Evolutionary conservation across 306 rosid species (phyloP).

Genomic region (Medicago arabica): DNA sequence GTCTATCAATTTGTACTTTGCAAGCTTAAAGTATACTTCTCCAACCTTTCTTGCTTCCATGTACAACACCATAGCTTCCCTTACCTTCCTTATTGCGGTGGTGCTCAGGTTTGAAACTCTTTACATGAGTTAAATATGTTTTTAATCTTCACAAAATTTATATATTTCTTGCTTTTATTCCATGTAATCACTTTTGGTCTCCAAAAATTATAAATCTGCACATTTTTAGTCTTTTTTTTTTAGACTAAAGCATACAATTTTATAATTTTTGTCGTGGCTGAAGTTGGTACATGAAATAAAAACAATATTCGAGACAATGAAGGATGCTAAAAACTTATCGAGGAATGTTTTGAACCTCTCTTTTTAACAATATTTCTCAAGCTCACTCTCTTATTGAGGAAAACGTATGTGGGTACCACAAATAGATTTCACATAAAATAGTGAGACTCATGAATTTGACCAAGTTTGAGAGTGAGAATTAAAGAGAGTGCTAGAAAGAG

Average conservation of each 20-base stretch:
- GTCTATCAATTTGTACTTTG: slow-evolving; percentile 72
- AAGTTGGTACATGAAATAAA: background rate
- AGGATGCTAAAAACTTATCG: too few species aligned
- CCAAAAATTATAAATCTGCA: background rate
- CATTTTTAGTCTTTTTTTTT: too few species aligned
- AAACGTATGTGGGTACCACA: too few species aligned
- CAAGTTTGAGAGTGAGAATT: too few species aligned
- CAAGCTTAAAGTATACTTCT: slow-evolving; percentile 78
- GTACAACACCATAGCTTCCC: slow-evolving; percentile 71
- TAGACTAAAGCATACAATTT: background rate
- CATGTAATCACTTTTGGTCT: background rate
- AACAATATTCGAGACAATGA: background rate
- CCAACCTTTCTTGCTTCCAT: slow-evolving; percentile 77
- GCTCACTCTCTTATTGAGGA: too few species aligned
- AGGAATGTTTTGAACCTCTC: too few species aligned
- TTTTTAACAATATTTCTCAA: too few species aligned
- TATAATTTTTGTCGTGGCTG: background rate
- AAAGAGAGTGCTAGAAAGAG: too few species aligned
- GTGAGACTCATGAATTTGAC: too few species aligned
- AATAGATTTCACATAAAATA: too few species aligned
- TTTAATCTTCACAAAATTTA: background rate
- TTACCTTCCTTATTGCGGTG: slow-evolving; percentile 82
- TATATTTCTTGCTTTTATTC: background rate
- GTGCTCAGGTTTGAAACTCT: slow-evolving; percentile 52
- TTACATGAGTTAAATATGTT: background rate